Conservation (phyloP, 2,329 filamentous ascomycete species). For the Cercospora zeina region DNA sequence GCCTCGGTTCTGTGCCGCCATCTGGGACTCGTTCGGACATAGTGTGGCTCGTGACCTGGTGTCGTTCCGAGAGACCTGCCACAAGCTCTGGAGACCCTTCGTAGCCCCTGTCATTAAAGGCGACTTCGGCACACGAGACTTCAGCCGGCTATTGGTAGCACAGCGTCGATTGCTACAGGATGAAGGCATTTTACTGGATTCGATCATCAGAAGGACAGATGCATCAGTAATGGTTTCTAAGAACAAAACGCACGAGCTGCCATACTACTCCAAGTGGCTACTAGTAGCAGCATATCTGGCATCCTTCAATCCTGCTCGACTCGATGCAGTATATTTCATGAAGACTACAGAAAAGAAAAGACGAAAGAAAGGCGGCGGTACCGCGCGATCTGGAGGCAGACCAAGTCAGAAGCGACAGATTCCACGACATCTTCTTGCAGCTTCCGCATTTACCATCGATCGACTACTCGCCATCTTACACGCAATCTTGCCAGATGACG, state of each 20-base stretch:
- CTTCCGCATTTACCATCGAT: conserved; percentile 75
- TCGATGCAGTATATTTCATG: conserved; percentile 74
- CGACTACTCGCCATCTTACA: conserved; percentile 76
- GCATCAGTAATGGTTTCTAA: conserved; percentile 21
- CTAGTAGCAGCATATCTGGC: conserved; percentile 77
- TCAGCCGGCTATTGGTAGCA: conserved; percentile 76
- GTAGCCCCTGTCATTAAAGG: conserved; percentile 72
- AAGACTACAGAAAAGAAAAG: conserved; percentile 60
- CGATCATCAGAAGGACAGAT: conserved; percentile 50
- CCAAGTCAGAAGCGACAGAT: conserved; percentile 64
- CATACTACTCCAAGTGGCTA: conserved; percentile 71
- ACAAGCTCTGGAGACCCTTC: conserved; percentile 81
- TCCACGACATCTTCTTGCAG: conserved; percentile 72
- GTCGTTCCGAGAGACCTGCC: conserved; percentile 67
- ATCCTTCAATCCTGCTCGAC: conserved; percentile 73
- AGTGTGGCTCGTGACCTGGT: conserved; percentile 78
- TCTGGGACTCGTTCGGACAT: conserved; percentile 83
- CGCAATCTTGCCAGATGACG: conserved; percentile 57
- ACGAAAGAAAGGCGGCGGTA: conserved; percentile 53
- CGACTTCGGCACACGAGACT: conserved; percentile 75
- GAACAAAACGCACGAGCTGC: conserved; percentile 53
- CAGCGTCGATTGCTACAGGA: conserved; percentile 70
- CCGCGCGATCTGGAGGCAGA: conserved; percentile 35
- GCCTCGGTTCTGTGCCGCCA: conserved; percentile 75
- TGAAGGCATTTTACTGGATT: conserved; percentile 67